Conservation (phyloP, 176 grass and related monocot genomes). For the Rhynchospora tenuis region DNA sequence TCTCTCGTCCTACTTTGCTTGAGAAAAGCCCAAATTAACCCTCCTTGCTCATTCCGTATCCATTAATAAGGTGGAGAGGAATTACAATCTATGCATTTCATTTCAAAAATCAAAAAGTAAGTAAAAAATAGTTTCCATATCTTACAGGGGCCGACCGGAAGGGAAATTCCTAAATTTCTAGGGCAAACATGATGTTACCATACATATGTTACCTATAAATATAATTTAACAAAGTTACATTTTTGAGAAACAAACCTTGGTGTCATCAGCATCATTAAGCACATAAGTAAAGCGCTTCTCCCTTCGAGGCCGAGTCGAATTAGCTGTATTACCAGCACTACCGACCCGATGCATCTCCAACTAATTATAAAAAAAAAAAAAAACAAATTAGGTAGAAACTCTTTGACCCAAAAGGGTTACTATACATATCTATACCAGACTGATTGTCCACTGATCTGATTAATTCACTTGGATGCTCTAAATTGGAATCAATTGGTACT, state of each 20-base stretch:
- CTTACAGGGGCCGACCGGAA: not conserved
- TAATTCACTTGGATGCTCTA: not conserved
- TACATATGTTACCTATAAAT: not conserved
- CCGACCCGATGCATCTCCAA: slow-evolving; percentile 89
- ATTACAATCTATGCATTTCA: not conserved
- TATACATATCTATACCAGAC: not conserved
- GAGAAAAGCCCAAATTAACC: too few species aligned
- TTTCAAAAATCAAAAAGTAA: not conserved
- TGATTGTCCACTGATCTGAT: not conserved
- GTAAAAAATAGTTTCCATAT: not conserved
- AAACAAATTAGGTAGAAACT: not conserved
- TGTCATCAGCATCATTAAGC: slow-evolving; percentile 82
- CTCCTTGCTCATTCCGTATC: not conserved
- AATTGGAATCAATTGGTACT: slow-evolving; percentile 16
- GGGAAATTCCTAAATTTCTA: not conserved
- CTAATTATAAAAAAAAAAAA: slow-evolving; percentile 27
- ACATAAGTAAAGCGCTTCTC: slow-evolving; percentile 97
- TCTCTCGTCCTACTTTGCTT: not conserved
- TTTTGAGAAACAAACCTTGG: slow-evolving; percentile 50
- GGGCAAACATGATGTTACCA: not conserved
- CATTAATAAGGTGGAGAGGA: not conserved
- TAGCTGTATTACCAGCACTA: slow-evolving; percentile 61
- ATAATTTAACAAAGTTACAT: not conserved
- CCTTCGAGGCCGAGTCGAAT: slow-evolving; percentile 84
- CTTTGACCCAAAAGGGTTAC: not conserved